Percentiles rank a stretch among this genome's conserved stretches.
Conservation (phyloP, 805 yeast genomes). For the Yarrowia alimentaria region DNA sequence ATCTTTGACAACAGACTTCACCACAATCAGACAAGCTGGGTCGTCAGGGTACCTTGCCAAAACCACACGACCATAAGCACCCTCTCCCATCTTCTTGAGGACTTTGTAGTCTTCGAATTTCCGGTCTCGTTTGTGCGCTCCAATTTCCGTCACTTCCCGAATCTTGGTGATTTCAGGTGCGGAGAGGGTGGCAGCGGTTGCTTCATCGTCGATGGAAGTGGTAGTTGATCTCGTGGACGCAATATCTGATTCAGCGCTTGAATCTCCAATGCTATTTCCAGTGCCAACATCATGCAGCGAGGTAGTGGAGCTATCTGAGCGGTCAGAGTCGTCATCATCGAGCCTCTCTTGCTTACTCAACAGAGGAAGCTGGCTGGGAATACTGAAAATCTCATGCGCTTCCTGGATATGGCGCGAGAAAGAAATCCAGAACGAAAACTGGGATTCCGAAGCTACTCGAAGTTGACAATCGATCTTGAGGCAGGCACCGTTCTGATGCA, state of each 20-base stretch:
- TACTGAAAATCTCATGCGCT: constrained; percentile 34
- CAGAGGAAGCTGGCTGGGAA: constrained; percentile 59
- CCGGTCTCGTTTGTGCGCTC: constrained; percentile 67
- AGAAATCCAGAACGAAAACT: constrained; percentile 79
- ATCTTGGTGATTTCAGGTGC: constrained; percentile 31
- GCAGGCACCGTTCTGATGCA: constrained; percentile 64
- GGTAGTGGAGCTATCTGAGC: too few relatives aligned
- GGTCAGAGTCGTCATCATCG: too few relatives aligned
- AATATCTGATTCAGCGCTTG: neutral
- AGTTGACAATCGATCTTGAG: constrained; percentile 77
- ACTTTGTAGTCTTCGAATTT: constrained; percentile 68
- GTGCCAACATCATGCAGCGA: too few relatives aligned
- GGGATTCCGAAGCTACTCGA: constrained; percentile 59
- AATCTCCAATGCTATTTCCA: neutral
- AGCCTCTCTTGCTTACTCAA: constrained; percentile 34
- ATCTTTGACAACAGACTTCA: constrained; percentile 88
- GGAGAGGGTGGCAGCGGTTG: neutral
- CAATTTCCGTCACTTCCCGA: constrained; percentile 47
- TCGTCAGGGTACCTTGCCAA: constrained; percentile 68
- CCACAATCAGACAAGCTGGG: constrained; percentile 63
- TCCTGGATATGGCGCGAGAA: constrained; percentile 55
- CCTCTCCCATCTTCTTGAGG: constrained; percentile 83
- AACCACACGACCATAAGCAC: constrained; percentile 94
- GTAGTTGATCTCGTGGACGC: too few relatives aligned
- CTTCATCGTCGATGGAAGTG: neutral